phyloP scores from a whole-genome alignment of 176 grass and related monocot species.

The Oryza meridionalis region DNA sequence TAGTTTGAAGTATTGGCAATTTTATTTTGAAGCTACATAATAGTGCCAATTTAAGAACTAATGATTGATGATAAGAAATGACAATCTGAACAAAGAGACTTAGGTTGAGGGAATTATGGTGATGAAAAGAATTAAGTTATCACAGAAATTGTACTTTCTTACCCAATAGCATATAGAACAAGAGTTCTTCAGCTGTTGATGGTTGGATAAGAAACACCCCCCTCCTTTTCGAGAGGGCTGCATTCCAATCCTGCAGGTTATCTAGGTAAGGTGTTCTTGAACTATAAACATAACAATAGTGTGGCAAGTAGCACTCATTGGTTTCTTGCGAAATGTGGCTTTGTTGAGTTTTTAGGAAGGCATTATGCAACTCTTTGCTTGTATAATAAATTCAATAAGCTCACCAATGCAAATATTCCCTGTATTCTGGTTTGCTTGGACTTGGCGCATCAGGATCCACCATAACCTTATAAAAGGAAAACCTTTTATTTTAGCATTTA shows the following conservation, averaged over 20 bases:
- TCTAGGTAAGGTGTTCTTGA: slow-evolving; percentile 66
- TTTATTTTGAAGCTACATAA: slow-evolving; percentile 31
- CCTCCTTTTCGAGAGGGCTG: slow-evolving; percentile 75
- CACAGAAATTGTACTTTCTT: slow-evolving; percentile 51
- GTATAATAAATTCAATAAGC: slow-evolving; percentile 46
- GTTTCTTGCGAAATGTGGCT: neutral
- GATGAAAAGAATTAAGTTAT: slow-evolving; percentile 37
- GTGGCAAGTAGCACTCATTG: slow-evolving; percentile 34
- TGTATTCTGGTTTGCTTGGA: slow-evolving; percentile 95
- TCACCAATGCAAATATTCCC: slow-evolving; percentile 95
- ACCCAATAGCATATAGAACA: slow-evolving; percentile 67
- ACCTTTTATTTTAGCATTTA: slow-evolving; percentile 41
- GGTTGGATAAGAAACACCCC: slow-evolving; percentile 69
- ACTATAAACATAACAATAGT: slow-evolving; percentile 52
- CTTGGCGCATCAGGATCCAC: slow-evolving; percentile 98
- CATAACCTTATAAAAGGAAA: slow-evolving; percentile 72
- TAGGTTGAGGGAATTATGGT: slow-evolving; percentile 29
- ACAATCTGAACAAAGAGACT: slow-evolving; percentile 31
- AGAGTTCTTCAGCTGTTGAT: slow-evolving; percentile 63
- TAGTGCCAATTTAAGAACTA: slow-evolving; percentile 15
- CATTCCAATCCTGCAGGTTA: slow-evolving; percentile 74
- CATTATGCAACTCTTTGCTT: slow-evolving; percentile 7
- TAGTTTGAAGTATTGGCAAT: neutral
- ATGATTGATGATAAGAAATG: slow-evolving; percentile 25
- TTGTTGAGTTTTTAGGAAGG: slow-evolving; percentile 21